Base-by-base conservation (phyloP, 345 rosid species). In the Eucalyptus victrix region DNA sequence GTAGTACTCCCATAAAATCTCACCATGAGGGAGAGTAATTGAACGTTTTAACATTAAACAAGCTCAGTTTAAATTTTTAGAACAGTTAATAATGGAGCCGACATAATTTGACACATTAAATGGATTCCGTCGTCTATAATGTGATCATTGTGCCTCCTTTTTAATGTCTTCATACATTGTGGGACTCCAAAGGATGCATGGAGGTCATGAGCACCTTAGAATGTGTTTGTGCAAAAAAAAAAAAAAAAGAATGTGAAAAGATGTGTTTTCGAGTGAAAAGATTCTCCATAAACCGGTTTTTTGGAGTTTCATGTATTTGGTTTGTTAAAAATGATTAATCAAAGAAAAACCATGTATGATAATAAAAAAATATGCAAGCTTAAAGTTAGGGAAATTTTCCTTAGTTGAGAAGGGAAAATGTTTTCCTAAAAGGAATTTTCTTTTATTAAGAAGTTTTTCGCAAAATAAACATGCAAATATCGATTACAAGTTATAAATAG, bases 31-130 rank as follows among this genome's bases (percentile, higher is more conserved):
- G 5, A 7, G 3, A 53, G 24, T 53, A 0, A 53, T 53, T 53
- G 2, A 53, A 53, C 9, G 21, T 53, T 53, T 53, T 18, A 18
- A 18, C 9, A 7, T 53, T 53, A 18, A 53, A 56, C 2, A 51
- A 18, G 23, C 7, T 51, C 1, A 56, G 0, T 56, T 56, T 23
- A 21, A 56, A 24, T 9, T 56, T 56, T 56, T 56, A 56, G 1
- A 56, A 56, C 0, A 2, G 6, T 9, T 56, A 21, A 1, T 24
- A 23, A 6, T 4, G 5, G 0, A 5, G 9, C 28, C 13, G 0
- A 56, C 13, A 24, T 23, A 56, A 56, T 24, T 56, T 23, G 26
- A 10, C 30, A 24, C 69, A 12, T 62, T 28, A 4, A 14, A n/a
- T 65, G 37, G 72, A 7, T 65, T 65, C 0, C 3, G 4, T 5